Conservation (phyloP, 2,329 filamentous ascomycete species). For the Allantophomopsis cytisporea region DNA sequence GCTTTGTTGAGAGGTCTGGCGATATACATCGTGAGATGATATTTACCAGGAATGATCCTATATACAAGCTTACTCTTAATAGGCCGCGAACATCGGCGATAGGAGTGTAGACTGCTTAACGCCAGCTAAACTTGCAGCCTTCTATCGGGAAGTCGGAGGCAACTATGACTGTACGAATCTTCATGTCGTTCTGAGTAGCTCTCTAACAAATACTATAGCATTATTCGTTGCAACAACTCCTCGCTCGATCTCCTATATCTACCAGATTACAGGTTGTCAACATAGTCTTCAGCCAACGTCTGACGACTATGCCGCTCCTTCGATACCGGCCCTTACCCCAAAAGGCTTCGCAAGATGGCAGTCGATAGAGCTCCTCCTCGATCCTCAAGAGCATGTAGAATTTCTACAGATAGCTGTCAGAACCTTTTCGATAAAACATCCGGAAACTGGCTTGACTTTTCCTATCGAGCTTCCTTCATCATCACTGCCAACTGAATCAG, state of each 20-base stretch:
- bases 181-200: conserved; percentile 1
- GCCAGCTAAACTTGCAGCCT: conserved; percentile 59
- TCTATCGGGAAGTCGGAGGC: conserved; percentile 62
- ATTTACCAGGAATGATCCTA: not conserved
- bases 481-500: conserved; percentile 60
- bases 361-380: conserved; percentile 77
- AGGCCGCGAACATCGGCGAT: conserved; percentile 47
- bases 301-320: conserved; percentile 60
- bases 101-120: conserved; percentile 37
- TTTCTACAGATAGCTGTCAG: conserved; percentile 72
- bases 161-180: conserved; percentile 50
- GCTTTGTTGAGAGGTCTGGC: conserved; percentile 56
- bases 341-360: conserved; percentile 90
- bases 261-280: conserved; percentile 80
- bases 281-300: conserved; percentile 67
- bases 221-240: conserved; percentile 68
- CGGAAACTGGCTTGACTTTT: conserved; percentile 58
- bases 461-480: conserved; percentile 40
- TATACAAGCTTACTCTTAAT: conserved; percentile 8
- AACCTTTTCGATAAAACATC: conserved; percentile 64
- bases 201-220: conserved; percentile 22
- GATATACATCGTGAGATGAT: conserved; percentile 46
- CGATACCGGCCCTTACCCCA: conserved; percentile 68
- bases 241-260: conserved; percentile 77
- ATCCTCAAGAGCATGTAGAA: conserved; percentile 75